Conservation (phyloP, 2,329 filamentous ascomycete genomes). For the Arthrobotrys sphaeroides region DNA sequence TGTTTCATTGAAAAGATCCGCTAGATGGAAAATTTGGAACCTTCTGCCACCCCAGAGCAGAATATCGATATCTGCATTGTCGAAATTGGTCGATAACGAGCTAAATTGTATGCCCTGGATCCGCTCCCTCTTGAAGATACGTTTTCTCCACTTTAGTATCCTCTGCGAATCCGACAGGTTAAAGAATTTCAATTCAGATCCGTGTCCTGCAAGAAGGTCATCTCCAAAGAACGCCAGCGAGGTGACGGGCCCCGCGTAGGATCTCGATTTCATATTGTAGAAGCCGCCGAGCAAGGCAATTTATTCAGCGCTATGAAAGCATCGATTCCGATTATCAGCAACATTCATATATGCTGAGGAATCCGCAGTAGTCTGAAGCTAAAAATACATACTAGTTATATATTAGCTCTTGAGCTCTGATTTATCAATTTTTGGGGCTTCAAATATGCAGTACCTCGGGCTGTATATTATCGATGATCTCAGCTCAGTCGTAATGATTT, state of each 20-base stretch:
- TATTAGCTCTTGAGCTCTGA: too few relatives aligned
- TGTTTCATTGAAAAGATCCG: constrained; percentile 37
- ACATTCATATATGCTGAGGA: background rate
- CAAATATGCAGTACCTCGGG: too few relatives aligned
- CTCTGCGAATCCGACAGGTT: constrained; percentile 60
- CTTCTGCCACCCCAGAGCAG: constrained; percentile 77
- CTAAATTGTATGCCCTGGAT: constrained; percentile 74
- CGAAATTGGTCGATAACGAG: constrained; percentile 38
- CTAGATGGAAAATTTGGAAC: constrained; percentile 63
- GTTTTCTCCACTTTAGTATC: constrained; percentile 33
- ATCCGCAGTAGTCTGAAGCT: too few relatives aligned
- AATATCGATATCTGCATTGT: constrained; percentile 59
- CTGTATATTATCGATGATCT: too few relatives aligned
- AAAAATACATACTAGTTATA: too few relatives aligned
- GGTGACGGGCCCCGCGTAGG: constrained; percentile 67
- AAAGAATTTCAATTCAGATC: constrained; percentile 69
- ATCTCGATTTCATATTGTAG: constrained; percentile 35
- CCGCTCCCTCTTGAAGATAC: constrained; percentile 73
- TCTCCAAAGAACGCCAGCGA: constrained; percentile 67
- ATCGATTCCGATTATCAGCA: background rate
- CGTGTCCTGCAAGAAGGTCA: constrained; percentile 69
- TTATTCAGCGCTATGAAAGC: background rate
- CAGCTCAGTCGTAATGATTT: too few relatives aligned
- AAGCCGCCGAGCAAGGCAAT: background rate
- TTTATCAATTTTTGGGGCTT: too few relatives aligned